A percentile compares a stretch with the other conserved stretches of the same genome.
phyloP scores from a whole-genome alignment of 2,329 filamentous ascomycete genomes.

The Aureobasidium melanogenum region DNA sequence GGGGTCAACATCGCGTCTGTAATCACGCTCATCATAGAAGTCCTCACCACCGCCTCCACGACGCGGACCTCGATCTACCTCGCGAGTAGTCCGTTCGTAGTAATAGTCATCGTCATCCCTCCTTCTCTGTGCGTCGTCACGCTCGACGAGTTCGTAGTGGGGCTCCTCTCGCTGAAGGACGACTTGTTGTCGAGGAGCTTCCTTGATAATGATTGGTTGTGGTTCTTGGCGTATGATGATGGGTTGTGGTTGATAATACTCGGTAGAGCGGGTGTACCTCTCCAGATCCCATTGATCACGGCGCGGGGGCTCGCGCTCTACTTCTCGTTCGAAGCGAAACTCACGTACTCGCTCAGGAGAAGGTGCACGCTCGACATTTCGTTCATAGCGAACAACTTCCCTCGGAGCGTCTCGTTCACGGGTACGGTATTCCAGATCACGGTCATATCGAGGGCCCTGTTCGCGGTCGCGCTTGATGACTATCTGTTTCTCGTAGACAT shows the following conservation, averaged over 20 bases:
- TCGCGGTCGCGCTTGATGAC: constrained; percentile 33
- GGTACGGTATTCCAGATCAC: constrained; percentile 25
- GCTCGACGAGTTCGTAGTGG: constrained; percentile 46
- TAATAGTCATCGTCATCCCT: constrained; percentile 51
- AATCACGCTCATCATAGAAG: constrained; percentile 31
- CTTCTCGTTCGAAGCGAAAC: constrained; percentile 26
- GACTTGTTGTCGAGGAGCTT: constrained; percentile 42
- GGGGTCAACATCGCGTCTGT: constrained; percentile 39
- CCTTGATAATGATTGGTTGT: constrained; percentile 47
- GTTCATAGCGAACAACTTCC: constrained; percentile 23
- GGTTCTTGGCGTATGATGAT: constrained; percentile 44
- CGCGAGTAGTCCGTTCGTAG: constrained; percentile 48
- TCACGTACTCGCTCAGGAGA: constrained; percentile 22
- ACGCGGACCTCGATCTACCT: constrained; percentile 42
- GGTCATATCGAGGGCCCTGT: constrained; percentile 15
- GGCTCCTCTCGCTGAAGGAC: constrained; percentile 45
- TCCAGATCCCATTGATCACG: constrained; percentile 38
- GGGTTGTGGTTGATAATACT: constrained; percentile 42
- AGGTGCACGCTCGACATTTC: constrained; percentile 12
- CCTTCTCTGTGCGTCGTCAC: constrained; percentile 38
- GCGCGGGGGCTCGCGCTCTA: constrained; percentile 33
- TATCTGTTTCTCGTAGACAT: constrained; percentile 36
- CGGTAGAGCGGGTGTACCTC: constrained; percentile 44
- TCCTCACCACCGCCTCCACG: constrained; percentile 19
- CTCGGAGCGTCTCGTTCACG: constrained; percentile 32